Evolutionary conservation across 2,329 filamentous ascomycete species (phyloP).

Genomic region (Aspergillus sp.): DNA sequence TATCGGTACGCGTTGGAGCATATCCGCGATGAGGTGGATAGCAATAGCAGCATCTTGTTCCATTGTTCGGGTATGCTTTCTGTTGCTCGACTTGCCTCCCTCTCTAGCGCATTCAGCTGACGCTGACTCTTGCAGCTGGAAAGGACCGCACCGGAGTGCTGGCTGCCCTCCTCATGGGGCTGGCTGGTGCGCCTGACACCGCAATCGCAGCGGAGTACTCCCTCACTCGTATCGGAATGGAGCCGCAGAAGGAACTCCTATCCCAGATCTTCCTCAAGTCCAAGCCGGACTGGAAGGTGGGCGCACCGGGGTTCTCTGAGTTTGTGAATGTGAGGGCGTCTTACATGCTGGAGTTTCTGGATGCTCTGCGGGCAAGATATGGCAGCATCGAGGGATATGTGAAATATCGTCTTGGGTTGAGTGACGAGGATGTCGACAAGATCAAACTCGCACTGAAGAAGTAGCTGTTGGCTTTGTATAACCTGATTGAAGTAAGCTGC

Average conservation of each 20-base stretch:
- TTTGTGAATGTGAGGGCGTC: neutral
- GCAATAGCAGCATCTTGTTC: slow-evolving; percentile 54
- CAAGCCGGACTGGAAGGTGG: neutral
- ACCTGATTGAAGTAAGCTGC: too few relatives aligned
- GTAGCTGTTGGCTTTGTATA: neutral
- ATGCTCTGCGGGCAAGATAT: neutral
- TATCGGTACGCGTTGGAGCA: slow-evolving; percentile 60
- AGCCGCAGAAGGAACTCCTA: neutral
- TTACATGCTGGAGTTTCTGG: neutral
- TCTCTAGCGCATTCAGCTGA: slow-evolving; percentile 35
- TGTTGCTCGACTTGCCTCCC: neutral
- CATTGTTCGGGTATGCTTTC: slow-evolving; percentile 54
- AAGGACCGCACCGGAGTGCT: slow-evolving; percentile 75
- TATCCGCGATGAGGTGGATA: slow-evolving; percentile 45
- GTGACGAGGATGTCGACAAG: neutral
- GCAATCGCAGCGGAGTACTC: neutral
- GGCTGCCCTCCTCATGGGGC: slow-evolving; percentile 59
- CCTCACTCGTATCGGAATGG: neutral
- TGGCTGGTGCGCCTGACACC: slow-evolving; percentile 54
- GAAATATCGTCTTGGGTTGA: neutral
- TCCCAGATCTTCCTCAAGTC: neutral
- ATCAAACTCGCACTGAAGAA: neutral
- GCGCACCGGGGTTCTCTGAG: neutral
- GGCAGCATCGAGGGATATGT: neutral
- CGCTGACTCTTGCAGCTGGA: slow-evolving; percentile 49